Percentiles rank a stretch among this genome's conserved stretches.
Evolutionary conservation across 352 stramenopile species (phyloP).

Genomic region (Elongisporangium senticosum): DNA sequence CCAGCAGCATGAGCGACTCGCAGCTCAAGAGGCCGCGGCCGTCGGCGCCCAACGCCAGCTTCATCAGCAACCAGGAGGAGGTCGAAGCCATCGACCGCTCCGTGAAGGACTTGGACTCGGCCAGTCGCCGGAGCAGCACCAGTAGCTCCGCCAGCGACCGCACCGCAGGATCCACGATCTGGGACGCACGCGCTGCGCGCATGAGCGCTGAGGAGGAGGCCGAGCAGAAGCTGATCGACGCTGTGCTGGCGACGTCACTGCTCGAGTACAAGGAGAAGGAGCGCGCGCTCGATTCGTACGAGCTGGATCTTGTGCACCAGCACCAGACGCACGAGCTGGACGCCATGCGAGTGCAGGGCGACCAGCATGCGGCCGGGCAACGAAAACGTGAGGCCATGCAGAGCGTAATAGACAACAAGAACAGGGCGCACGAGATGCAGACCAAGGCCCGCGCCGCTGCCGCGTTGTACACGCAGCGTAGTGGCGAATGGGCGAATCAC

Average conservation of each 20-base stretch:
- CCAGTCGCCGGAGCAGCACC: neutral
- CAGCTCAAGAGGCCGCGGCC: conserved; percentile 13
- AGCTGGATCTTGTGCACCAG: conserved; percentile 28
- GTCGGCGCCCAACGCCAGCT: conserved; percentile 2
- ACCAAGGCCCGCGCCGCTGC: conserved; percentile 58
- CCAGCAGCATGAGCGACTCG: conserved; percentile 5
- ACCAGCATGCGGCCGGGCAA: conserved; percentile 39
- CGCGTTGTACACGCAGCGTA: conserved; percentile 9
- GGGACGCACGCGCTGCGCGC: conserved; percentile 46
- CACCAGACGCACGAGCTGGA: conserved; percentile 24
- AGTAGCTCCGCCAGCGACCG: neutral
- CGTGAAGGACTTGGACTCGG: neutral
- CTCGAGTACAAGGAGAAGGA: conserved; percentile 69
- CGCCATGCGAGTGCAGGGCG: conserved; percentile 27
- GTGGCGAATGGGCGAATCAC: neutral
- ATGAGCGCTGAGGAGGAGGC: conserved; percentile 49
- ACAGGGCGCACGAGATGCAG: conserved; percentile 47
- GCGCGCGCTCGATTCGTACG: conserved; percentile 49
- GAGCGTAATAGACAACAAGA: conserved; percentile 70
- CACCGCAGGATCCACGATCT: conserved; percentile 47
- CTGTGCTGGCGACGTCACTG: conserved; percentile 72
- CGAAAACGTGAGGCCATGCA: conserved; percentile 70
- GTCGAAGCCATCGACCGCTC: neutral
- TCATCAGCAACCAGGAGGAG: conserved; percentile 2
- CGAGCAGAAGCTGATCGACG: conserved; percentile 72